Evolutionary conservation across 768 basidiomycete genomes (phyloP).

Genomic region (Mycena floridula): DNA sequence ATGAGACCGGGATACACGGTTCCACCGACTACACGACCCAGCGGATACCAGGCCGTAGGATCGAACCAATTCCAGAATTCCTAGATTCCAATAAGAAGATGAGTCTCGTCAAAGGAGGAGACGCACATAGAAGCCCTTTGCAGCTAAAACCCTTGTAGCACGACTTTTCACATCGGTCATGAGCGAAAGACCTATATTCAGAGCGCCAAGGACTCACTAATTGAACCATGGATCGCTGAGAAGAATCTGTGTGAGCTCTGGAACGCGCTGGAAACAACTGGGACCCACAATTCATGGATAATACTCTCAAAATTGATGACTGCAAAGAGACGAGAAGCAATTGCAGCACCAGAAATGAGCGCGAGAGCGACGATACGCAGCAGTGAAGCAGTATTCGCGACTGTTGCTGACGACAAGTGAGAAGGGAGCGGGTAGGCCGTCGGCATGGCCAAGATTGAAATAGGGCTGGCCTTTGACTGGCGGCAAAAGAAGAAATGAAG

Average conservation of each 20-base stretch:
- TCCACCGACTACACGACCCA: constrained; percentile 96
- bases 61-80: constrained; percentile 99
- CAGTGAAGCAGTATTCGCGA: constrained; percentile 85
- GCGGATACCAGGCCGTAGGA: constrained; percentile 98
- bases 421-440: constrained; percentile 70
- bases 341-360: constrained; percentile 90
- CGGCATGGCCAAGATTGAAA: constrained; percentile 46
- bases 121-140: constrained; percentile 92
- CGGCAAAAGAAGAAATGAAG: no score
- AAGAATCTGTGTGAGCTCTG: constrained; percentile 1
- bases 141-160: constrained; percentile 85
- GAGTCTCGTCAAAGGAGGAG: constrained; percentile 3
- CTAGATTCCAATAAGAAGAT: constrained; percentile 35
- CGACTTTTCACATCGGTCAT: constrained; percentile 52
- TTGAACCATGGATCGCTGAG: constrained; percentile 98
- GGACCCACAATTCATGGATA: constrained; percentile 94
- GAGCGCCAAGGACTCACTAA: constrained; percentile 56
- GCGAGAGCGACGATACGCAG: constrained; percentile 86
- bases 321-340: constrained; percentile 93
- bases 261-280: constrained; percentile 1
- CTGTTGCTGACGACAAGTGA: constrained; percentile 62
- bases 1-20: constrained; percentile 98
- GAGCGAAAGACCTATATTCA: not conserved
- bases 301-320: constrained; percentile 99
- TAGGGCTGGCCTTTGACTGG: not conserved